phyloP scores from a whole-genome alignment of 2,329 filamentous ascomycete genomes.

The Pseudogymnoascus sp. region DNA sequence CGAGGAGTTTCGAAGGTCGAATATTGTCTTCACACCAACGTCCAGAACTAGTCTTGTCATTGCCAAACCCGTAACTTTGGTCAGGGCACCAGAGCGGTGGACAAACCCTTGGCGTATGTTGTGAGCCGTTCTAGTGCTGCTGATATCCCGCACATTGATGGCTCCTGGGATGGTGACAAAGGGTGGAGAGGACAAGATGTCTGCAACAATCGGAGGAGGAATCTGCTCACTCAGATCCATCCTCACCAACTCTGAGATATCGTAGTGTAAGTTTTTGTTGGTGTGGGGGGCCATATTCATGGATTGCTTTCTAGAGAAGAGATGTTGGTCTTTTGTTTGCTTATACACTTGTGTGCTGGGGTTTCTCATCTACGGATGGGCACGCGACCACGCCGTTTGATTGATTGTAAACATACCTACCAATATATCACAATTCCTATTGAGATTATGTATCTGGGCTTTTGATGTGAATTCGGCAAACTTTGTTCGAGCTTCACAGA shows the following conservation, averaged over 20 bases:
- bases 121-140: constrained; percentile 8
- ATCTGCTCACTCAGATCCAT: not conserved
- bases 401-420: not conserved
- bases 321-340: not conserved
- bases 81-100: constrained; percentile 15
- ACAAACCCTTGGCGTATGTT: constrained; percentile 1
- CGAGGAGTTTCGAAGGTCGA: constrained; percentile 41
- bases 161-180: constrained; percentile 14
- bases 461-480: not conserved
- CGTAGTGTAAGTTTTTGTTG: not conserved
- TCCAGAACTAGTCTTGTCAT: not conserved
- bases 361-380: not conserved
- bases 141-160: constrained; percentile 16
- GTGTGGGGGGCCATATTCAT: not conserved
- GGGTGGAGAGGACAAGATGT: constrained; percentile 11
- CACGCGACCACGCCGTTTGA: not conserved
- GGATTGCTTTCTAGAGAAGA: not conserved
- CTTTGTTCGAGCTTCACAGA: not conserved
- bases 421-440: not conserved
- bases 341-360: not conserved
- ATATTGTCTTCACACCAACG: constrained; percentile 27
- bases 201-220: not conserved
- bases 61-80: constrained; percentile 10
- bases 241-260: not conserved
- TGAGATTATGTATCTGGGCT: not conserved